These are phyloP conservation scores for Agastache rugosa DNA, from an alignment of 257 asterid species.

Conservation along the genomic window DNA sequence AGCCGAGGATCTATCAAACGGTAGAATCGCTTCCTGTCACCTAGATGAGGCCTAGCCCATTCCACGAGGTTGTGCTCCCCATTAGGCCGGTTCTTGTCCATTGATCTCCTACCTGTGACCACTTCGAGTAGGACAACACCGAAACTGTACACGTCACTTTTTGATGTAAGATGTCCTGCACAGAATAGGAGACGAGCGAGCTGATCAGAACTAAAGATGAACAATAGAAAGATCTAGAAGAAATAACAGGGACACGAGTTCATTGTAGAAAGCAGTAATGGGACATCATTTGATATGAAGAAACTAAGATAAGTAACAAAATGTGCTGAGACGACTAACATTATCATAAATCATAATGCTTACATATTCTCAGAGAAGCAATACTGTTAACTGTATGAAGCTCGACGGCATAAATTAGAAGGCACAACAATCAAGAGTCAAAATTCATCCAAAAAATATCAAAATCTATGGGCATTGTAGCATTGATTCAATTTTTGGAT, in stretches of 20 bases:
- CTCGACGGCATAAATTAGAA: not conserved
- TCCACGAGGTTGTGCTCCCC: conserved; percentile 73
- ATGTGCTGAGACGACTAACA: not conserved
- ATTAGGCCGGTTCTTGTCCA: conserved; percentile 70
- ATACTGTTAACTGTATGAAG: not conserved
- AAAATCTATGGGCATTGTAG: not conserved
- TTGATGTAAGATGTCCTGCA: conserved; percentile 69
- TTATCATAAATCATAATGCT: no score
- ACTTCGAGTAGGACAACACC: conserved; percentile 67
- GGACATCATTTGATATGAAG: not conserved
- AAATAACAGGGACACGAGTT: not conserved
- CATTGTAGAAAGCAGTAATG: not conserved
- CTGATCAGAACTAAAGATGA: conserved; percentile 5
- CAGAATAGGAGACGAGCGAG: not conserved
- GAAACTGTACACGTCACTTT: conserved; percentile 67
- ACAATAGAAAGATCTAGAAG: not conserved
- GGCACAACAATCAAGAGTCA: not conserved
- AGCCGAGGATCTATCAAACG: conserved; percentile 66
- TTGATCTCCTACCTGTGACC: conserved; percentile 69
- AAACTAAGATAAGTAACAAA: not conserved
- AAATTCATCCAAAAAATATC: not conserved
- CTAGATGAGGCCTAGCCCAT: conserved; percentile 67
- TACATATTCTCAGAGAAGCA: not conserved
- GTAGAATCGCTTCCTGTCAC: conserved; percentile 58
- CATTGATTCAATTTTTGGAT: not conserved